Evolutionary conservation across 495 filamentous ascomycete genomes (phyloP).

Genomic region (Delitschia confertaspora): DNA sequence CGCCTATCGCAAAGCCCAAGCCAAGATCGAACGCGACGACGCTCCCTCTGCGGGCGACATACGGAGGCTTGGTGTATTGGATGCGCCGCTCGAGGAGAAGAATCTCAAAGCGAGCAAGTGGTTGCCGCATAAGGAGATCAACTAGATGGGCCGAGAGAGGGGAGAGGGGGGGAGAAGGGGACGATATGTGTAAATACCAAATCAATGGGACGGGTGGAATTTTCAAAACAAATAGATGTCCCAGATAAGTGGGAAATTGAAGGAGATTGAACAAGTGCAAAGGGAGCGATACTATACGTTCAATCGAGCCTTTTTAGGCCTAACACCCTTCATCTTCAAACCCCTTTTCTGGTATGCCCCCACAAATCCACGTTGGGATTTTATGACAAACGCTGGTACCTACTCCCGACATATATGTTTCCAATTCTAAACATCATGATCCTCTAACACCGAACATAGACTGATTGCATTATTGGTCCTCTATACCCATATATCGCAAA

Average conservation of each 20-base stretch:
- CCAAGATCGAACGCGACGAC: slow-evolving; percentile 66
- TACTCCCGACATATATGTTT: no score
- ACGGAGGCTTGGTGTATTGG: slow-evolving; percentile 71
- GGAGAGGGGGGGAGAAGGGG: slow-evolving; percentile 2
- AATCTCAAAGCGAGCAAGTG: slow-evolving; percentile 38
- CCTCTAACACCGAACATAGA: no score
- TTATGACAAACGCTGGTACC: no score
- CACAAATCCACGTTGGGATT: no score
- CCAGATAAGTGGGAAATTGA: not conserved
- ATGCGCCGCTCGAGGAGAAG: slow-evolving; percentile 65
- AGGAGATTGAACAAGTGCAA: no score
- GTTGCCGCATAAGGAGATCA: slow-evolving; percentile 32
- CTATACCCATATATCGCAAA: no score
- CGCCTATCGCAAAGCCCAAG: slow-evolving; percentile 77
- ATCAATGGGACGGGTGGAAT: not conserved
- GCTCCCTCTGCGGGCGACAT: slow-evolving; percentile 67
- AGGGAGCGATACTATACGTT: no score
- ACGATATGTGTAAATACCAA: not conserved
- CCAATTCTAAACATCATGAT: no score
- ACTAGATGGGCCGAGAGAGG: slow-evolving; percentile 8
- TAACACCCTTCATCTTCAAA: no score
- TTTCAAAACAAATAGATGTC: not conserved
- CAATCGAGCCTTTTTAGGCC: no score
- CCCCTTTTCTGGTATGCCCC: no score
- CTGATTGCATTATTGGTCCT: no score